phyloP scores from a whole-genome alignment of 805 yeast species.

The Isabelozyma gotoi region DNA sequence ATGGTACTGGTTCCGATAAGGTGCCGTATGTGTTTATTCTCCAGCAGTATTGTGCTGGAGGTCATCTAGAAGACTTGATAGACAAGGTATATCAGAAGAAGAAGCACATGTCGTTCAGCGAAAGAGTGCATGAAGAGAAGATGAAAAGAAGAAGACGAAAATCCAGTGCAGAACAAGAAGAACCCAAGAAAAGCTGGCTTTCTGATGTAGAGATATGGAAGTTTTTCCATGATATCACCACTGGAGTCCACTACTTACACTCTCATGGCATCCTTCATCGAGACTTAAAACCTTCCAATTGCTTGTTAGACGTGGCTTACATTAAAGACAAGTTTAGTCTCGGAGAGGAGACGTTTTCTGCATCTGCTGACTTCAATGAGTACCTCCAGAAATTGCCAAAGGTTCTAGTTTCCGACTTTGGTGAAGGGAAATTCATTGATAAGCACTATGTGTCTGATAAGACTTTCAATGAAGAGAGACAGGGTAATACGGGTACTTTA shows the following conservation, averaged over 20 bases:
- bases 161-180: slow-evolving; percentile 3
- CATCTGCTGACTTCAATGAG: slow-evolving; percentile 11
- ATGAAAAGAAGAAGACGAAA: slow-evolving; percentile 15
- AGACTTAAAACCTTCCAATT: slow-evolving; percentile 87
- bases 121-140: slow-evolving; percentile 27
- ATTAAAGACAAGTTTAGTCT: background rate
- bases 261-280: slow-evolving; percentile 77
- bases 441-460: slow-evolving; percentile 23
- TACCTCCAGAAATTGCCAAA: slow-evolving; percentile 48
- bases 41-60: slow-evolving; percentile 88
- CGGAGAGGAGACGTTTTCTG: background rate
- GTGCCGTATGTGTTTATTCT: slow-evolving; percentile 76
- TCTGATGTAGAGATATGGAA: slow-evolving; percentile 62
- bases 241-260: slow-evolving; percentile 74
- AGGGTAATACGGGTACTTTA: slow-evolving; percentile 85
- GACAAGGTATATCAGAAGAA: slow-evolving; percentile 20
- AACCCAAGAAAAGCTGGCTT: slow-evolving; percentile 30
- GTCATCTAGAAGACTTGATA: slow-evolving; percentile 71
- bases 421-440: slow-evolving; percentile 81
- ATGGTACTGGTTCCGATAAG: background rate
- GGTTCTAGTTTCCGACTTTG: slow-evolving; percentile 84
- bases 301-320: slow-evolving; percentile 52
- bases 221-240: slow-evolving; percentile 64
- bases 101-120: slow-evolving; percentile 21
- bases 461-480: slow-evolving; percentile 46